Evolutionary conservation across 305 asterid genomes (phyloP).

Genomic region (Fraxinus albicans): DNA sequence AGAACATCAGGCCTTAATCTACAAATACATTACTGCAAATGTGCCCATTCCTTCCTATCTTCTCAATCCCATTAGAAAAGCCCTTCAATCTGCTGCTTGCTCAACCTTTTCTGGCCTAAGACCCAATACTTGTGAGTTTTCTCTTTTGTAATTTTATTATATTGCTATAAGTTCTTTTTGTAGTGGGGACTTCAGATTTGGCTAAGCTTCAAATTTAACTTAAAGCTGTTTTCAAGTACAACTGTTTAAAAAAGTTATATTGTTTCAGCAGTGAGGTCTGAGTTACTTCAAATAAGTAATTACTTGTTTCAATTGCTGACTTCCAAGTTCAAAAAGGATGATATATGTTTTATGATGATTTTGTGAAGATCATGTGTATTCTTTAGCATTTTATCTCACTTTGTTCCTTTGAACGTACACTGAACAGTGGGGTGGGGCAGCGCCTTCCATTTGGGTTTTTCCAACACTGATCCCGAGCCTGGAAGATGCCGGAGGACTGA

Average conservation of each 20-base stretch:
- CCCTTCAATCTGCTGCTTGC: conserved; percentile 75
- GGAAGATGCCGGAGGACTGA: conserved; percentile 97
- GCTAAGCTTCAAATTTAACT: background rate
- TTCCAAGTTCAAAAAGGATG: background rate
- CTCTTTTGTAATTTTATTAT: background rate
- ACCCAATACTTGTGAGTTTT: conserved; percentile 64
- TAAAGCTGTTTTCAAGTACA: background rate
- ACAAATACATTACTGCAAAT: conserved; percentile 79
- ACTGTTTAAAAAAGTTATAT: background rate
- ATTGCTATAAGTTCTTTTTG: background rate
- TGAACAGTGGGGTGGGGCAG: conserved; percentile 88
- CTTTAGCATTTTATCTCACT: background rate
- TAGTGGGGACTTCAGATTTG: background rate
- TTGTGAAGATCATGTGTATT: background rate
- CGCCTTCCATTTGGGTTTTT: conserved; percentile 70
- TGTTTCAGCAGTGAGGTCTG: background rate
- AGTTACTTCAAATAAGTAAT: background rate
- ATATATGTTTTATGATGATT: background rate
- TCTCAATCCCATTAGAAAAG: conserved; percentile 77
- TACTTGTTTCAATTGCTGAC: background rate
- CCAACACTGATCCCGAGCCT: conserved; percentile 85
- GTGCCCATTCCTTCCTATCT: conserved; percentile 82
- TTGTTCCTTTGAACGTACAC: background rate
- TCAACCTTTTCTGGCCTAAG: conserved; percentile 51
- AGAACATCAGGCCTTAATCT: conserved; percentile 95